A percentile compares a stretch with the other conserved stretches of the same genome.
Conservation (phyloP, 768 basidiomycete species). For the Termitomyces heimii region DNA sequence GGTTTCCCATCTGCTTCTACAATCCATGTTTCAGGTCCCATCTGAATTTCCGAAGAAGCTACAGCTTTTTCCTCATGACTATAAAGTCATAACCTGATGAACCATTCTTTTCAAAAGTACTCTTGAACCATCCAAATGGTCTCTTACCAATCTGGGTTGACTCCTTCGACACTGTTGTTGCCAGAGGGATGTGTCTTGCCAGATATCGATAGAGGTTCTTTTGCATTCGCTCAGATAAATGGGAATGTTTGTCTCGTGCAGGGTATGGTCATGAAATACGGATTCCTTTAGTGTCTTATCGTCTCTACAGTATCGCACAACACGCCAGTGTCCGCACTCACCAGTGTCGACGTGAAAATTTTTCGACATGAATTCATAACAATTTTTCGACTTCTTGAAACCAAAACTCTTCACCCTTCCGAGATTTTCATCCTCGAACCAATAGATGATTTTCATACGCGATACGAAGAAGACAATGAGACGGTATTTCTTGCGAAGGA, state of each 20-base stretch:
- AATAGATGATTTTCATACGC: conserved; percentile 40
- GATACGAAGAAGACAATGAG: conserved; percentile 54
- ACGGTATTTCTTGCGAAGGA: conserved; percentile 55
- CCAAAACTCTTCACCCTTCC: conserved; percentile 38
- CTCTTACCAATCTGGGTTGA: conserved; percentile 5
- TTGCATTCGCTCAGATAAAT: conserved; percentile 54
- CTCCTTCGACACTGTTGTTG: not conserved
- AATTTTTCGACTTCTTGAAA: conserved; percentile 52
- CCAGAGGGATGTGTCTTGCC: conserved; percentile 25
- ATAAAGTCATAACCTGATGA: conserved; percentile 27
- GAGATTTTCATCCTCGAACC: conserved; percentile 47
- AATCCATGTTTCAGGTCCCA: conserved; percentile 11
- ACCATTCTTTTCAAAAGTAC: conserved; percentile 28
- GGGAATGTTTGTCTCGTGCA: conserved; percentile 58
- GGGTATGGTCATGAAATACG: conserved; percentile 38
- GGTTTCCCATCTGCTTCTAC: conserved; percentile 2
- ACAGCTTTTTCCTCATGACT: conserved; percentile 28
- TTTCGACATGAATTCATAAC: conserved; percentile 59
- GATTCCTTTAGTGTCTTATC: not conserved
- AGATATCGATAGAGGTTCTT: conserved; percentile 28
- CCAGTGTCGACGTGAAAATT: conserved; percentile 44
- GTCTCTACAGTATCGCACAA: conserved; percentile 27
- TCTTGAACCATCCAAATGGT: conserved; percentile 1
- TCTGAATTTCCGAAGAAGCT: conserved; percentile 15
- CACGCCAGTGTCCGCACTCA: conserved; percentile 37